phyloP scores from a whole-genome alignment of 352 stramenopile genomes.

The Phytopythium ostracodes region DNA sequence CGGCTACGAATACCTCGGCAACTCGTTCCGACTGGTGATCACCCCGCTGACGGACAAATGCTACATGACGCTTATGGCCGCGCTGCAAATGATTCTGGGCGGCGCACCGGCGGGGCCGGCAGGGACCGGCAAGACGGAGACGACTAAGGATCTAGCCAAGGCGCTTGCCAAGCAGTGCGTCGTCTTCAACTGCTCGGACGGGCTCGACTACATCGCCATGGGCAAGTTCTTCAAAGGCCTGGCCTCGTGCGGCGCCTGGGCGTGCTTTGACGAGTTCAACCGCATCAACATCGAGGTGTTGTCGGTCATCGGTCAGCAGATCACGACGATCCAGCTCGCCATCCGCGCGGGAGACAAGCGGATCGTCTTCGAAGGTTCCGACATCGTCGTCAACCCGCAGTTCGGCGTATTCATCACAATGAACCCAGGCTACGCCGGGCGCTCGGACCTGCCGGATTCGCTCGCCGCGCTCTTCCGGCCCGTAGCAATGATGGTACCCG shows the following conservation, averaged over 20 bases:
- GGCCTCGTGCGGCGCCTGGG: slow-evolving; percentile 91
- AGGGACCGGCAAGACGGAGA: slow-evolving; percentile 94
- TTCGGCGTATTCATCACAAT: slow-evolving; percentile 97
- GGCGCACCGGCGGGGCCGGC: slow-evolving; percentile 90
- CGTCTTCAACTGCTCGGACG: slow-evolving; percentile 95
- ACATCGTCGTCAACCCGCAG: slow-evolving; percentile 91
- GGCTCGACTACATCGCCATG: slow-evolving; percentile 95
- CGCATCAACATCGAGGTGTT: slow-evolving; percentile 94
- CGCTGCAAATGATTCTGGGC: slow-evolving; percentile 93
- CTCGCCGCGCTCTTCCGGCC: slow-evolving; percentile 94
- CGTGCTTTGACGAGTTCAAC: slow-evolving; percentile 97
- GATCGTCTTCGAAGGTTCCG: slow-evolving; percentile 93
- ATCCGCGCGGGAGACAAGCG: slow-evolving; percentile 84
- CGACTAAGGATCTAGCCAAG: slow-evolving; percentile 93
- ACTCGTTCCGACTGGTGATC: slow-evolving; percentile 94
- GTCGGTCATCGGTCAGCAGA: slow-evolving; percentile 82
- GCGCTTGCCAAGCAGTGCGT: slow-evolving; percentile 94
- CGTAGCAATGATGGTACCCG: slow-evolving; percentile 97
- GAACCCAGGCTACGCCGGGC: slow-evolving; percentile 94
- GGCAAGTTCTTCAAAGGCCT: slow-evolving; percentile 93
- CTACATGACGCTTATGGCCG: slow-evolving; percentile 95
- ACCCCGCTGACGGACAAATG: slow-evolving; percentile 95
- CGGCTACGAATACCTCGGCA: slow-evolving; percentile 94
- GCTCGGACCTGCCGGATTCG: slow-evolving; percentile 93
- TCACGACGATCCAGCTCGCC: slow-evolving; percentile 84